These are phyloP conservation scores for Colletotrichum sp. DNA, from an alignment of 2,329 filamentous ascomycete species.

Conservation along the genomic window DNA sequence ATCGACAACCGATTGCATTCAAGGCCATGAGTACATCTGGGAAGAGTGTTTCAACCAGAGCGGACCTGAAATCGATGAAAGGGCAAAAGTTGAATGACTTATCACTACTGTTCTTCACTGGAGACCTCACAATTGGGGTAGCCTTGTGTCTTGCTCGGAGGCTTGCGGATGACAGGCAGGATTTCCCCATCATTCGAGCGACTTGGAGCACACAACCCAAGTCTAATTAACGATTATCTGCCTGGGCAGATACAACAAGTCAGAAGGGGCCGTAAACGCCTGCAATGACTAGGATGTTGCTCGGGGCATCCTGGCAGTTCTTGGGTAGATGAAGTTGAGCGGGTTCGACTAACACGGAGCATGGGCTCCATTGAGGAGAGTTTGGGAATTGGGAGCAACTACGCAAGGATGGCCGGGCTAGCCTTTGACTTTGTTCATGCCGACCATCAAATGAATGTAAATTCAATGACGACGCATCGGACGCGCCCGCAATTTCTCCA, in stretches of 20 bases:
- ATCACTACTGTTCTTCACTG: fast-evolving
- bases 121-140: fast-evolving
- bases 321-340: neutral
- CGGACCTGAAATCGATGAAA: neutral
- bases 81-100: too few relatives aligned
- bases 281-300: neutral
- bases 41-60: neutral
- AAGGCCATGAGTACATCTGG: fast-evolving
- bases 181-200: neutral
- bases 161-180: neutral
- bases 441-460: neutral
- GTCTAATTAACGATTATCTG: neutral
- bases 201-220: neutral
- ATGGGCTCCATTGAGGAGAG: neutral
- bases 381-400: neutral
- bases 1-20: neutral
- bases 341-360: neutral
- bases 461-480: neutral
- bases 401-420: neutral
- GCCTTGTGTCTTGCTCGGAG: fast-evolving
- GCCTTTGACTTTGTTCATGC: neutral
- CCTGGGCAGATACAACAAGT: neutral
- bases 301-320: neutral
- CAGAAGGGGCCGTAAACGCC: neutral
- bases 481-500: neutral